These are phyloP conservation scores for Penicillium olsonii DNA, from an alignment of 2,329 filamentous ascomycete species.

Conservation along the genomic window DNA sequence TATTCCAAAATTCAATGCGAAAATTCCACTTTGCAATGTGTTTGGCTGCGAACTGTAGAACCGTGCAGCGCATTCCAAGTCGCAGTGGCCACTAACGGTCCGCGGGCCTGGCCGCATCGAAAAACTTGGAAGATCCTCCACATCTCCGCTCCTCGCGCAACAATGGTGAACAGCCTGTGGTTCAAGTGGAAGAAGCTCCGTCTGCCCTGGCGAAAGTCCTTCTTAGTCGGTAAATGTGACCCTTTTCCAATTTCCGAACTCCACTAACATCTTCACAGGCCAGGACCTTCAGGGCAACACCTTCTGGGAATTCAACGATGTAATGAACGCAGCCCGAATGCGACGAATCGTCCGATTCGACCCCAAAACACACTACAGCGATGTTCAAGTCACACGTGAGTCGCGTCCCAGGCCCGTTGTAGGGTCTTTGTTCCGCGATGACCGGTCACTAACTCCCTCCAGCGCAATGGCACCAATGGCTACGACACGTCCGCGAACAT, in stretches of 20 bases:
- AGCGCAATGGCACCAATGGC: constrained; percentile 71
- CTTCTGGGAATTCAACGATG: constrained; percentile 67
- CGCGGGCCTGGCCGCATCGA: neutral
- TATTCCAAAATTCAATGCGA: no score
- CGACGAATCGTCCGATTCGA: constrained; percentile 62
- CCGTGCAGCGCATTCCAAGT: no score
- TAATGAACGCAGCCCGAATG: constrained; percentile 53
- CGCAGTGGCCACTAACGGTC: neutral
- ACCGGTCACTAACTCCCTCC: constrained; percentile 12
- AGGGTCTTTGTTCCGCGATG: no score
- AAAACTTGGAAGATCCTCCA: neutral
- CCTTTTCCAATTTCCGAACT: neutral
- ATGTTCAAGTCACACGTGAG: constrained; percentile 62
- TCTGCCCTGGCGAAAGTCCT: constrained; percentile 63
- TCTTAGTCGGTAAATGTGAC: constrained; percentile 55
- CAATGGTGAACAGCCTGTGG: constrained; percentile 55
- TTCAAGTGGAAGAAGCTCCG: constrained; percentile 63
- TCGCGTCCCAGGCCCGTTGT: constrained; percentile 3
- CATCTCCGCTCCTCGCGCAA: constrained; percentile 10
- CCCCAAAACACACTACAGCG: constrained; percentile 55
- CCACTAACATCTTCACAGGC: constrained; percentile 44
- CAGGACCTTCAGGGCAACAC: constrained; percentile 65
- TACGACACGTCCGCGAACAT: constrained; percentile 60
- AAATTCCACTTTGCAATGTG: no score
- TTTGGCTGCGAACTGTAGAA: no score